Percentiles rank a stretch among this genome's conserved stretches.
These are phyloP conservation scores for Naegleria lovaniensis DNA, from an alignment of 208 protist genomes.

Conservation along the genomic window DNA sequence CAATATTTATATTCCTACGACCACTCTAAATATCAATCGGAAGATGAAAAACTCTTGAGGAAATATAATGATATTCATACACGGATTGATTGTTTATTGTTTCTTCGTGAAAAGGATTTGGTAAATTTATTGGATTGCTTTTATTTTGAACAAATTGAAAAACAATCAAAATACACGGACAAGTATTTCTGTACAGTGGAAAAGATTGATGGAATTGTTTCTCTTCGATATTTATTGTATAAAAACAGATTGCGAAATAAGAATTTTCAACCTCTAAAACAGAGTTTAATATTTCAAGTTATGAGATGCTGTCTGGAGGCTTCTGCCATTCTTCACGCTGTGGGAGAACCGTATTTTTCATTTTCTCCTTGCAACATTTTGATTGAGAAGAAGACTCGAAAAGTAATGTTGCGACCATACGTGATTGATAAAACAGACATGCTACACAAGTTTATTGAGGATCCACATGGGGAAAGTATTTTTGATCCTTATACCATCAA, in stretches of 20 bases:
- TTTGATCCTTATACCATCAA: not conserved
- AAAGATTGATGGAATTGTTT: not conserved
- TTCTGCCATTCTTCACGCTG: not conserved
- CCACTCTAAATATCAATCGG: not conserved
- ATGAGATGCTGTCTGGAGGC: not conserved
- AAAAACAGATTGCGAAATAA: not conserved
- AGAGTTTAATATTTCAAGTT: not conserved
- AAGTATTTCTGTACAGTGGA: slow-evolving; percentile 9
- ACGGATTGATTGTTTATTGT: not conserved
- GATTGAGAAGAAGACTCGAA: not conserved
- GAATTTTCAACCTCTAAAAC: not conserved
- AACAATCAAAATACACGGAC: not conserved
- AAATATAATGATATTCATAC: not conserved
- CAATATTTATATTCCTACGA: slow-evolving; percentile 1
- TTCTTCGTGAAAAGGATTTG: not conserved
- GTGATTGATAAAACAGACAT: not conserved
- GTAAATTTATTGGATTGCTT: not conserved
- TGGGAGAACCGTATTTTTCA: not conserved
- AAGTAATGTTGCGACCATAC: not conserved
- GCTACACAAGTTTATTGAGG: not conserved
- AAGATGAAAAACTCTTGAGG: not conserved
- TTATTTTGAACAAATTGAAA: slow-evolving; percentile 7
- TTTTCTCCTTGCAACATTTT: not conserved
- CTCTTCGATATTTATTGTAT: not conserved
- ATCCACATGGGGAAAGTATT: not conserved